phyloP scores from a whole-genome alignment of 2,329 filamentous ascomycete species.

The Colletotrichum sp. region DNA sequence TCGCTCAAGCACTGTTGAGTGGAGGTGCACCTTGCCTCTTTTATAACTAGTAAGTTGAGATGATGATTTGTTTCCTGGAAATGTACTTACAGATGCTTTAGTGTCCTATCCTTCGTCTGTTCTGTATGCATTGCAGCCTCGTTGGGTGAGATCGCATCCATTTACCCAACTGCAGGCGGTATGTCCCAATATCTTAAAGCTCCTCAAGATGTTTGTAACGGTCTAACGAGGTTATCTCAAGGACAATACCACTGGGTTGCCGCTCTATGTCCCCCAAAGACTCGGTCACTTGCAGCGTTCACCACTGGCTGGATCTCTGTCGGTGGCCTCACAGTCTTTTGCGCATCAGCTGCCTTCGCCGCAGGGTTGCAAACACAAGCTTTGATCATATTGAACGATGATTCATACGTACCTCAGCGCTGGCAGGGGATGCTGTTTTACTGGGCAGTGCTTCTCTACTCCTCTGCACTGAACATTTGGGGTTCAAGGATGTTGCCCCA shows the following conservation, averaged over 20 bases:
- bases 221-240: background rate
- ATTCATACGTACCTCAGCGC: constrained; percentile 40
- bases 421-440: constrained; percentile 53
- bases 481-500: constrained; percentile 39
- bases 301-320: constrained; percentile 50
- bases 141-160: constrained; percentile 42
- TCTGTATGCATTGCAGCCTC: constrained; percentile 42
- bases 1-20: constrained; percentile 46
- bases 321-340: constrained; percentile 48
- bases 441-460: constrained; percentile 45
- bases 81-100: constrained; percentile 21
- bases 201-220: background rate
- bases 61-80: background rate
- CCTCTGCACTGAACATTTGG: constrained; percentile 44
- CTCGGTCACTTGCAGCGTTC: constrained; percentile 39
- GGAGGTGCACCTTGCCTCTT: constrained; percentile 52
- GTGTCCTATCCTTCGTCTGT: constrained; percentile 45
- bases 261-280: constrained; percentile 35
- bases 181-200: background rate
- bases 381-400: constrained; percentile 45
- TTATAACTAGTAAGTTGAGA: constrained; percentile 41
- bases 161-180: constrained; percentile 39
- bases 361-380: constrained; percentile 47
- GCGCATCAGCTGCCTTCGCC: constrained; percentile 50
- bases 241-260: constrained; percentile 53